Percentiles rank a stretch among this genome's conserved stretches.
Conservation (phyloP, 176 grass and related monocot genomes). For the Ampelocalamus luodianensis region DNA sequence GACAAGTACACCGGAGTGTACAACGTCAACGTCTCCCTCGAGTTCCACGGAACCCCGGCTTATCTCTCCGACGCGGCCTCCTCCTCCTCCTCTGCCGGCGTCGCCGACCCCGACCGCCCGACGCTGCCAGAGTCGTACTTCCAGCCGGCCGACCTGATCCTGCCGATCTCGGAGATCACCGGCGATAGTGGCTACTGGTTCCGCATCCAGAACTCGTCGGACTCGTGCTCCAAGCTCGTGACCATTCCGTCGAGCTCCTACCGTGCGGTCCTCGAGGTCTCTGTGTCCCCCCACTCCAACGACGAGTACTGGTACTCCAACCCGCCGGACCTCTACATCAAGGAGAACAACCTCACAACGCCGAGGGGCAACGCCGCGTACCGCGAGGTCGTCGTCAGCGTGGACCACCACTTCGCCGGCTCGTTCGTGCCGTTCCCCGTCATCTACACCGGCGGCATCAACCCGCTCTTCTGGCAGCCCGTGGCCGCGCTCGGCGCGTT, state of each 20-base stretch:
- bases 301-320: slow-evolving; percentile 99
- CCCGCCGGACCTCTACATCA: slow-evolving; percentile 81
- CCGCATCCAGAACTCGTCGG: slow-evolving; percentile 66
- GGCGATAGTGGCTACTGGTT: slow-evolving; percentile 76
- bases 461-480: slow-evolving; percentile 92
- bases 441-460: slow-evolving; percentile 89
- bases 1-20: slow-evolving; percentile 71
- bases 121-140: slow-evolving; percentile 32
- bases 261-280: slow-evolving; percentile 77
- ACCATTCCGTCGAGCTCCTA: slow-evolving; percentile 73
- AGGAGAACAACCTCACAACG: slow-evolving; percentile 78
- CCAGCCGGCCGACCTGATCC: slow-evolving; percentile 69
- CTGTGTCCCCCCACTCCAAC: slow-evolving; percentile 75
- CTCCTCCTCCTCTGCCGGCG: background rate
- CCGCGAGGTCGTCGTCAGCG: slow-evolving; percentile 72
- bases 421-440: slow-evolving; percentile 87
- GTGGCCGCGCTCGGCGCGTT: slow-evolving; percentile 84
- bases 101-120: background rate
- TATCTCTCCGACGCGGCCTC: slow-evolving; percentile 15
- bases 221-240: slow-evolving; percentile 43
- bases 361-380: slow-evolving; percentile 74
- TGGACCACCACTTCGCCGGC: slow-evolving; percentile 67
- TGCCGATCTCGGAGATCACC: slow-evolving; percentile 62
- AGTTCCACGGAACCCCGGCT: slow-evolving; percentile 57
- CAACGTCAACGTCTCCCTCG: slow-evolving; percentile 74